These are phyloP conservation scores for Ophiocordyceps unilateralis DNA, from an alignment of 2,329 filamentous ascomycete genomes.

Conservation along the genomic window DNA sequence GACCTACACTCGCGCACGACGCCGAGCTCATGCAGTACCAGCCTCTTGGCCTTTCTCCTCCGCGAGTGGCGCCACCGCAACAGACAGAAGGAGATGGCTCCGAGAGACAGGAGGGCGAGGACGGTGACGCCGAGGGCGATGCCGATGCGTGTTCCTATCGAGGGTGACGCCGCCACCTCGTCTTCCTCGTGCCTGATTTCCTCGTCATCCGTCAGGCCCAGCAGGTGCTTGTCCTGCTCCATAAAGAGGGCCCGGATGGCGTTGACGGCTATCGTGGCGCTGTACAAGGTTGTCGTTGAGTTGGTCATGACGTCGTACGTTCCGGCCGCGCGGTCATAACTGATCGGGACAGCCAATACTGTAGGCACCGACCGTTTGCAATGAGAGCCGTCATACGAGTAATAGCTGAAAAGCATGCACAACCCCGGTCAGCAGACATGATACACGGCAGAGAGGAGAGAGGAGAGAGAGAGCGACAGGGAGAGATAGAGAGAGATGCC, in stretches of 20 bases:
- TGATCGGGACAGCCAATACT: slow-evolving; percentile 18
- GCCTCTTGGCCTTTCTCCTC: slow-evolving; percentile 5
- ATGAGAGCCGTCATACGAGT: slow-evolving; percentile 13
- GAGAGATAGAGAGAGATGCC: not conserved
- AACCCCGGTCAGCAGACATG: slow-evolving; percentile 2
- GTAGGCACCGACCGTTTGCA: slow-evolving; percentile 19
- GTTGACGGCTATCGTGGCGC: slow-evolving; percentile 19
- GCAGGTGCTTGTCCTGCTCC: slow-evolving; percentile 15
- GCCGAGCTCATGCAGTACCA: slow-evolving; percentile 1
- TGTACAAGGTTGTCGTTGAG: slow-evolving; percentile 19
- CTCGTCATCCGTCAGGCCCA: slow-evolving; percentile 17
- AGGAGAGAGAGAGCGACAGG: too few species aligned
- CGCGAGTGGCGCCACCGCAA: slow-evolving; percentile 8
- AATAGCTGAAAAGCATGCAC: slow-evolving; percentile 13
- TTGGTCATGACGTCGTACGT: slow-evolving; percentile 17
- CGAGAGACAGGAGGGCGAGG: slow-evolving; percentile 13
- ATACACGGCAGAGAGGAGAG: not conserved
- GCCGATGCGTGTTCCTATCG: slow-evolving; percentile 15
- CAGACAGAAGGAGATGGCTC: slow-evolving; percentile 9
- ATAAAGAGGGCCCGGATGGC: slow-evolving; percentile 20
- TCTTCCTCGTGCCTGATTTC: slow-evolving; percentile 8
- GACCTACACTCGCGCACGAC: not conserved
- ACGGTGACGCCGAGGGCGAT: slow-evolving; percentile 16
- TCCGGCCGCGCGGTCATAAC: slow-evolving; percentile 17
- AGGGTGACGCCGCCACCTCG: slow-evolving; percentile 6